Evolutionary conservation across 2,329 filamentous ascomycete genomes (phyloP).

Genomic region (Trichoderma sp.): DNA sequence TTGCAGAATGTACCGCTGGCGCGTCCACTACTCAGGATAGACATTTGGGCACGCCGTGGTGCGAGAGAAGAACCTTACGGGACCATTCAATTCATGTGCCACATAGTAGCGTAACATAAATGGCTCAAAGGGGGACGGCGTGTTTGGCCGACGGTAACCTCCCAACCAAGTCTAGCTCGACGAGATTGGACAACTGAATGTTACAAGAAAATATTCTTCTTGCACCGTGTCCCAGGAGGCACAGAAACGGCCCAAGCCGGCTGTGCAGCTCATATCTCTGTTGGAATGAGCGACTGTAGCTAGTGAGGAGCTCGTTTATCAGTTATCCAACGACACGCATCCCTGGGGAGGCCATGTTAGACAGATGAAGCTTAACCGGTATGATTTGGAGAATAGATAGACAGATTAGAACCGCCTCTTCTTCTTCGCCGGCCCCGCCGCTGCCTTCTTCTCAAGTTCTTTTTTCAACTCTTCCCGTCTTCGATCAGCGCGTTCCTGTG

Average conservation of each 20-base stretch:
- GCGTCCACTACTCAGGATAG: neutral
- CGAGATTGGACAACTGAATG: neutral
- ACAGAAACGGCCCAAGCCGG: neutral
- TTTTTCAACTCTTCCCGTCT: constrained; percentile 51
- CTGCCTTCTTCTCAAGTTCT: constrained; percentile 50
- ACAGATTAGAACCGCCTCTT: constrained; percentile 52
- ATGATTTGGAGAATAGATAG: neutral
- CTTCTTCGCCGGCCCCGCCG: constrained; percentile 53
- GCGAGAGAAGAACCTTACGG: neutral
- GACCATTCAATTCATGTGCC: neutral
- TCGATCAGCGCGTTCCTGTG: constrained; percentile 47
- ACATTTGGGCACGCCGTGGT: neutral
- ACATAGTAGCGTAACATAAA: neutral
- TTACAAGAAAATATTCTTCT: neutral
- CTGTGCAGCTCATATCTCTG: neutral
- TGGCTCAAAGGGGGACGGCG: neutral
- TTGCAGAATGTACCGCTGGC: neutral
- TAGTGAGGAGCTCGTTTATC: neutral
- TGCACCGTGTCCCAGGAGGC: neutral
- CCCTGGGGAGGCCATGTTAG: neutral
- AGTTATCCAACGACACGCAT: neutral
- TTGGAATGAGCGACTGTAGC: neutral
- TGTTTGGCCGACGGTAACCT: neutral
- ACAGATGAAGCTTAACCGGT: neutral
- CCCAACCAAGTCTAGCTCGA: neutral